A percentile compares a stretch with the other conserved stretches of the same genome.
Evolutionary conservation across 345 rosid genomes (phyloP).

Genomic region (Gossypium thurberi): DNA sequence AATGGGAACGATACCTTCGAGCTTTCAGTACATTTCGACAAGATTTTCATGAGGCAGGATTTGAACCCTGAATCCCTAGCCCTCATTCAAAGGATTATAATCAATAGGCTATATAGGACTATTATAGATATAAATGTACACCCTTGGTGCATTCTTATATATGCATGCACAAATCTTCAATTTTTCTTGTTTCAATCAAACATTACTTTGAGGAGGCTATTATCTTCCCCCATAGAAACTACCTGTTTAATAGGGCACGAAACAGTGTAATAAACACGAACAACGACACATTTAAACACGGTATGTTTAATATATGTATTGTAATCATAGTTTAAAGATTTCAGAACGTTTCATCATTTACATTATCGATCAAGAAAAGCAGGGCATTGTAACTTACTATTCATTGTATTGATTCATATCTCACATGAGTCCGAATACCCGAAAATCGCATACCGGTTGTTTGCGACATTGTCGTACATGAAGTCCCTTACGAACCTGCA

Average conservation of each 20-base stretch:
- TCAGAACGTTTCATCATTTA: not conserved
- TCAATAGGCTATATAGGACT: not conserved
- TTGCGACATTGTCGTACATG: slow-evolving; percentile 64
- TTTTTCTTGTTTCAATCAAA: too few species aligned
- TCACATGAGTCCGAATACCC: slow-evolving; percentile 88
- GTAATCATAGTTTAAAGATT: not conserved
- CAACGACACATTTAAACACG: not conserved
- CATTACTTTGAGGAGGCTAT: too few species aligned
- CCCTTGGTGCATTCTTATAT: too few species aligned
- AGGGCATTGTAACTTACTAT: not conserved
- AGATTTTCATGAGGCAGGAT: not conserved
- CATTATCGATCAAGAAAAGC: not conserved
- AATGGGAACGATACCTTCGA: not conserved
- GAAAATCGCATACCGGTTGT: slow-evolving; percentile 64
- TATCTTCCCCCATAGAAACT: not conserved
- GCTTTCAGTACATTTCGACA: not conserved
- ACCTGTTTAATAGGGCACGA: not conserved
- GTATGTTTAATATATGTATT: not conserved
- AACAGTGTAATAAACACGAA: not conserved
- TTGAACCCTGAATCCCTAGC: not conserved
- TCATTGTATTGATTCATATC: slow-evolving; percentile 23
- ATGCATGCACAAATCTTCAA: too few species aligned
- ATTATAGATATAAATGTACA: too few species aligned
- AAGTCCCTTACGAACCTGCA: slow-evolving; percentile 69
- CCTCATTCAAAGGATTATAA: not conserved